These are phyloP conservation scores for Hyaloperonospora brassicae DNA, from an alignment of 352 stramenopile genomes.

Conservation along the genomic window DNA sequence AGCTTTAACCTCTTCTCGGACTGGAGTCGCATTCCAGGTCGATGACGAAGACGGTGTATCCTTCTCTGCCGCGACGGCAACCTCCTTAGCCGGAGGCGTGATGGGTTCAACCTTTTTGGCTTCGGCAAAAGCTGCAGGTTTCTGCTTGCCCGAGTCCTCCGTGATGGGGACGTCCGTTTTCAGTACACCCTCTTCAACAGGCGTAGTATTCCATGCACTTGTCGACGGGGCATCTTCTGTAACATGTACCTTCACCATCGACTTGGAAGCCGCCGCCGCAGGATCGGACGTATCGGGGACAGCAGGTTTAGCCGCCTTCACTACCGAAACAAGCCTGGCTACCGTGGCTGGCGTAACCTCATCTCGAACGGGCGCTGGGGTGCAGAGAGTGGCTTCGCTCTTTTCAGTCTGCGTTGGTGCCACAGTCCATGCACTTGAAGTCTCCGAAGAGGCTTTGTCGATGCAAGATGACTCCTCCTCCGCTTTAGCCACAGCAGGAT, in stretches of 20 bases:
- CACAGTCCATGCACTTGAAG: conserved; percentile 35
- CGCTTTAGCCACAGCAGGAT: no score
- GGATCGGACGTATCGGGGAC: conserved; percentile 2
- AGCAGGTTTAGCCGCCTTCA: conserved; percentile 4
- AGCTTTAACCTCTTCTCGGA: conserved; percentile 13
- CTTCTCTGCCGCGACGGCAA: conserved; percentile 14
- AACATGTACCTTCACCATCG: conserved; percentile 2
- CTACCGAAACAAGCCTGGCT: conserved; percentile 4
- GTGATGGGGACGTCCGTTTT: conserved; percentile 2
- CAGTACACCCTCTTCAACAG: conserved; percentile 12
- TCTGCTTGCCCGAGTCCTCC: conserved; percentile 12
- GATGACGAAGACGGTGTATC: conserved; percentile 9
- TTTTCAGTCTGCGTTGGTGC: conserved; percentile 23
- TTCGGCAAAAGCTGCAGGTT: conserved; percentile 1
- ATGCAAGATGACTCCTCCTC: no score
- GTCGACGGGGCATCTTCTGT: conserved; percentile 14
- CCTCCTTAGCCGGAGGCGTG: conserved; percentile 5
- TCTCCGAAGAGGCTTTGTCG: no score
- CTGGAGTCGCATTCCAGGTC: conserved; percentile 24
- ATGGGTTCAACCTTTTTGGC: conserved; percentile 6
- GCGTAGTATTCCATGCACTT: conserved; percentile 21
- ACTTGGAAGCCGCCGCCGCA: neutral
- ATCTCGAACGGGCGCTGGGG: conserved; percentile 11
- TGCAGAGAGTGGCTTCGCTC: conserved; percentile 12
- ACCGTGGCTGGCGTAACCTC: conserved; percentile 9